Evolutionary conservation across 2,329 filamentous ascomycete genomes (phyloP).

Genomic region (Fusarium multiceps): DNA sequence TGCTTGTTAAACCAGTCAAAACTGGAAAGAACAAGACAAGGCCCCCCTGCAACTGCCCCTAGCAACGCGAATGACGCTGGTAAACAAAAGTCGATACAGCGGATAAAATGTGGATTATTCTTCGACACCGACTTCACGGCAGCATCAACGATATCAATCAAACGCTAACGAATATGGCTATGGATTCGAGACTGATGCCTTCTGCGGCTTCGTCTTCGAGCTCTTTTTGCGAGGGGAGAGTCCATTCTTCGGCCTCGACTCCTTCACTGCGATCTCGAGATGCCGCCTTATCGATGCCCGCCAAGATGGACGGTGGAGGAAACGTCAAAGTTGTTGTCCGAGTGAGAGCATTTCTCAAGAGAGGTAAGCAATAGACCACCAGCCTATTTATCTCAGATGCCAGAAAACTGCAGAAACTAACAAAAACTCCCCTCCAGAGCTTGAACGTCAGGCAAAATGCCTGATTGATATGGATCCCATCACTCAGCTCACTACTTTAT

Average conservation of each 20-base stretch:
- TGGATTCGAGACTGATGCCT: conserved; percentile 60
- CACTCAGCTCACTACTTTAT: conserved; percentile 85
- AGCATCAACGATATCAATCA: conserved; percentile 54
- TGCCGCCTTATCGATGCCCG: conserved; percentile 68
- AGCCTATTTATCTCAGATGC: background rate
- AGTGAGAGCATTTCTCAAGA: conserved; percentile 80
- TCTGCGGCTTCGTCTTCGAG: conserved; percentile 48
- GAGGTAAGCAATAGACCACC: conserved; percentile 65
- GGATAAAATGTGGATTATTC: conserved; percentile 53
- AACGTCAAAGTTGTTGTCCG: conserved; percentile 87
- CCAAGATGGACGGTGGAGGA: conserved; percentile 71
- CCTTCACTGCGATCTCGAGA: conserved; percentile 81
- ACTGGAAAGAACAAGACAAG: conserved; percentile 18
- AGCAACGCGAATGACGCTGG: conserved; percentile 50
- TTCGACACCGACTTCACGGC: conserved; percentile 56
- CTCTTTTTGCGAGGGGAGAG: conserved; percentile 47
- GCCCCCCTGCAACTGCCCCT: conserved; percentile 47
- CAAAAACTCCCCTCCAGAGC: conserved; percentile 67
- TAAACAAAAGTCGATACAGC: conserved; percentile 49
- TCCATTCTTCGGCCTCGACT: conserved; percentile 78
- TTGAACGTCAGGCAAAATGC: conserved; percentile 82
- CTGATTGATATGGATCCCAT: conserved; percentile 91
- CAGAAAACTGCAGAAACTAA: background rate
- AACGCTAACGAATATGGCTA: conserved; percentile 55
- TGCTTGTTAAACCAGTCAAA: conserved; percentile 22